Conservation (phyloP, 352 stramenopile genomes). For the Globisporangium cederbergense region DNA sequence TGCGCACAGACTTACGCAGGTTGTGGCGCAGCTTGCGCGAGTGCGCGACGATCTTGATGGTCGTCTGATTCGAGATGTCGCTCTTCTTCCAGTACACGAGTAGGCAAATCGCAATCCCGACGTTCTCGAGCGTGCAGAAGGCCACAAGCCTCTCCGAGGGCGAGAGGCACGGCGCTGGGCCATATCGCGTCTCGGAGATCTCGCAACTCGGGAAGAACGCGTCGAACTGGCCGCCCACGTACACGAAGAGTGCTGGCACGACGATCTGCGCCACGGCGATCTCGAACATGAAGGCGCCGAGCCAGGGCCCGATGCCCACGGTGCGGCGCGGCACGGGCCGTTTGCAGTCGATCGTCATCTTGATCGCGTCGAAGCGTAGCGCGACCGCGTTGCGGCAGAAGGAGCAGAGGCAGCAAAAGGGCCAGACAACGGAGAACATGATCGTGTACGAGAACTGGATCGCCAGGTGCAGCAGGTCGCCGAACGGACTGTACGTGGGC, state of each 20-base stretch:
- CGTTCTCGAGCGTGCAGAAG: conserved; percentile 49
- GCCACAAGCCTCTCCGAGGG: conserved; percentile 27
- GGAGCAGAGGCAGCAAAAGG: conserved; percentile 54
- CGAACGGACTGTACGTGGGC: conserved; percentile 48
- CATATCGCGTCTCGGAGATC: conserved; percentile 37
- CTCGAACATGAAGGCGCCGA: conserved; percentile 54
- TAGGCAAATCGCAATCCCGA: conserved; percentile 42
- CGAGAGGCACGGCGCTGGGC: conserved; percentile 27
- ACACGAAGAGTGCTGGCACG: conserved; percentile 57
- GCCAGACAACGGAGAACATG: conserved; percentile 68
- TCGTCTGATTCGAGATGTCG: conserved; percentile 49
- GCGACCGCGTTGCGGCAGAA: conserved; percentile 48
- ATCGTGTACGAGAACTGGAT: conserved; percentile 72
- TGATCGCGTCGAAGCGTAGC: conserved; percentile 57
- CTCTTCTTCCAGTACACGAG: conserved; percentile 53
- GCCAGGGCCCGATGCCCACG: conserved; percentile 54
- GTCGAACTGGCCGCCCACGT: conserved; percentile 59
- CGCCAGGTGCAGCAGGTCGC: conserved; percentile 52
- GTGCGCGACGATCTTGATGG: conserved; percentile 53
- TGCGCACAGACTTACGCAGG: conserved; percentile 50
- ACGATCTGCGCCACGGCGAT: conserved; percentile 43
- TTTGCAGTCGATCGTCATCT: conserved; percentile 69
- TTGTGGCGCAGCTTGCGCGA: conserved; percentile 49
- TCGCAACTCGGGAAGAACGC: conserved; percentile 39
- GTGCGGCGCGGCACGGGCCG: conserved; percentile 41